These are phyloP conservation scores for Striga hermonthica DNA, from an alignment of 305 asterid species.

Conservation along the genomic window DNA sequence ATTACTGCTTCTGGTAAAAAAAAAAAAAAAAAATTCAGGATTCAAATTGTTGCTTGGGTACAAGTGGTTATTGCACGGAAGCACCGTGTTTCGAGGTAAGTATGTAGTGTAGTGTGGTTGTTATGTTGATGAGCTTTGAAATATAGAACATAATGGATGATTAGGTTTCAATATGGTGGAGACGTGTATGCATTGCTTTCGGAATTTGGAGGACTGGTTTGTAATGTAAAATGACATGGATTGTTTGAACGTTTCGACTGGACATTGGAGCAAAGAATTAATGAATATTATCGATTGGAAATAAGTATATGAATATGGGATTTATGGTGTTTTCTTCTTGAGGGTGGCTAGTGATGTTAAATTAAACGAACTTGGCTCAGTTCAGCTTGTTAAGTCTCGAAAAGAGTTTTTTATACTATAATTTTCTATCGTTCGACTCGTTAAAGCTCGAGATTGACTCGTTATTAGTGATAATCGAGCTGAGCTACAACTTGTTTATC, in stretches of 20 bases:
- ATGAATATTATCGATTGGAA: no score
- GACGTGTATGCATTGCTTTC: not conserved
- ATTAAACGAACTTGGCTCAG: no score
- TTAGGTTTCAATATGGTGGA: conserved; percentile 24
- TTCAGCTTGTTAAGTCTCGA: no score
- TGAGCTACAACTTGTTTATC: no score
- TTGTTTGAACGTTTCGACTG: not conserved
- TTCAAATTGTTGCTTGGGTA: conserved; percentile 39
- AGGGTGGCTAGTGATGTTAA: no score
- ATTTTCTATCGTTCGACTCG: no score
- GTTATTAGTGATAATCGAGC: no score
- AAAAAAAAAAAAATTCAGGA: conserved; percentile 57
- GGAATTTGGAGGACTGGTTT: not conserved
- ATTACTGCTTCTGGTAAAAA: conserved; percentile 33
- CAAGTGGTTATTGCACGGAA: conserved; percentile 36
- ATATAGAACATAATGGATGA: conserved; percentile 7
- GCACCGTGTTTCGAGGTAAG: conserved; percentile 52
- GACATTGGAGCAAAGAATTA: not conserved
- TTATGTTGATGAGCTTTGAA: conserved; percentile 26
- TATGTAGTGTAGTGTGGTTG: conserved; percentile 9
- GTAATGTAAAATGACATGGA: not conserved
- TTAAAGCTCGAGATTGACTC: no score
- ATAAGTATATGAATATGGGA: no score
- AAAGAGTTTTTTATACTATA: no score
- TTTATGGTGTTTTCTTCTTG: no score